These are phyloP conservation scores for Lyophyllum decastes DNA, from an alignment of 768 basidiomycete genomes.

Conservation along the genomic window DNA sequence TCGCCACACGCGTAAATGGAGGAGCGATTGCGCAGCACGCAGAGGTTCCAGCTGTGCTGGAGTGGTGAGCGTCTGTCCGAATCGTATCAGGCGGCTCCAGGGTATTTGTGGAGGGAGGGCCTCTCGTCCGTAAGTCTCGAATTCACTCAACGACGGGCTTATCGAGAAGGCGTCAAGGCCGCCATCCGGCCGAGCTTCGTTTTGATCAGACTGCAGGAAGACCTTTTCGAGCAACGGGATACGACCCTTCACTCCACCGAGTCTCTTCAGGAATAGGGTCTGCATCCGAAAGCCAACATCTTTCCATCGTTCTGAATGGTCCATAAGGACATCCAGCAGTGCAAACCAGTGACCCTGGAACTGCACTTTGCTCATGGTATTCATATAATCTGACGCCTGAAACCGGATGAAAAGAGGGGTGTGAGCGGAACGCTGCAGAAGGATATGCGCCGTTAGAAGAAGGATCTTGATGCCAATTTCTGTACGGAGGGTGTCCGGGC, in stretches of 20 bases:
- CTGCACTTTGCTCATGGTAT: background rate
- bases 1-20: background rate
- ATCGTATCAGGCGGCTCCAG: background rate
- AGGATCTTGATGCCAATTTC: background rate
- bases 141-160: background rate
- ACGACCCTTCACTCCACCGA: background rate
- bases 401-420: background rate
- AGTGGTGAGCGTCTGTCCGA: background rate
- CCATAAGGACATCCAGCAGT: background rate
- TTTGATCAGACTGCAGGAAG: background rate
- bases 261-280: background rate
- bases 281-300: background rate
- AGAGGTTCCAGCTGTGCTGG: background rate
- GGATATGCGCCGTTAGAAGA: background rate
- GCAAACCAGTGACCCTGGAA: background rate
- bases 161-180: background rate
- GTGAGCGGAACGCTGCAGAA: background rate
- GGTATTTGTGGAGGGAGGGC: background rate
- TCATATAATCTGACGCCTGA: background rate
- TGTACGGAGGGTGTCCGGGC: background rate
- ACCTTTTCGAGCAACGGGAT: background rate
- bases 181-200: background rate
- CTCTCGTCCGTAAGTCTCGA: background rate
- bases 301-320: background rate
- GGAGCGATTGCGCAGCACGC: background rate